Conservation (phyloP, 352 stramenopile species). For the Globisporangium rhizosaccharum region DNA sequence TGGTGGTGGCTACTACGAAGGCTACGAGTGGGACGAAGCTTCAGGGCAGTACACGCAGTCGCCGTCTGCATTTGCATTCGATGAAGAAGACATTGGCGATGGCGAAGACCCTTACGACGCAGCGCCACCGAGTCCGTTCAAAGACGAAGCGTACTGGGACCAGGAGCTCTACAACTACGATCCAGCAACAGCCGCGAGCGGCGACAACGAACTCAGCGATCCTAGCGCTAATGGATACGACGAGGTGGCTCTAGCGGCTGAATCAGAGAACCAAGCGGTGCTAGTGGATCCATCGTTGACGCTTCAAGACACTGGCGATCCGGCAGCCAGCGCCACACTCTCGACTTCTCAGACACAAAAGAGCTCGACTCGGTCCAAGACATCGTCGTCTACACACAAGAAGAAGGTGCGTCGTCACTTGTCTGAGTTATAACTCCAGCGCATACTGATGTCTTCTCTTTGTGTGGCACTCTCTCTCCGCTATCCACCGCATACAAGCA, state of each 20-base stretch:
- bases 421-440: neutral
- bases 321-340: no score
- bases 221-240: neutral
- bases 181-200: neutral
- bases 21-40: slow-evolving; percentile 7
- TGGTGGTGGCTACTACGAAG: neutral
- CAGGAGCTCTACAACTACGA: slow-evolving; percentile 26
- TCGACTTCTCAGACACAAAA: neutral
- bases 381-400: slow-evolving; percentile 2
- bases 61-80: slow-evolving; percentile 9
- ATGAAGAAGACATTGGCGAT: slow-evolving; percentile 4
- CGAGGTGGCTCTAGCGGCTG: slow-evolving; percentile 1
- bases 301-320: neutral
- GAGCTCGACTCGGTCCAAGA: neutral
- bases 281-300: neutral
- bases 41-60: slow-evolving; percentile 16
- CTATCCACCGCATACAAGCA: neutral
- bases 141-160: slow-evolving; percentile 46
- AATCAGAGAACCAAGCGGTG: neutral
- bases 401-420: slow-evolving; percentile 1
- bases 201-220: no score
- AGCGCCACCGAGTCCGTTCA: slow-evolving; percentile 24
- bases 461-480: neutral
- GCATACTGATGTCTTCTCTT: neutral
- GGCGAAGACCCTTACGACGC: slow-evolving; percentile 2